Percentiles rank a stretch among this genome's conserved stretches.
Evolutionary conservation across 2,329 filamentous ascomycete species (phyloP).

Genomic region (Neoscytalidium dimidiatum): DNA sequence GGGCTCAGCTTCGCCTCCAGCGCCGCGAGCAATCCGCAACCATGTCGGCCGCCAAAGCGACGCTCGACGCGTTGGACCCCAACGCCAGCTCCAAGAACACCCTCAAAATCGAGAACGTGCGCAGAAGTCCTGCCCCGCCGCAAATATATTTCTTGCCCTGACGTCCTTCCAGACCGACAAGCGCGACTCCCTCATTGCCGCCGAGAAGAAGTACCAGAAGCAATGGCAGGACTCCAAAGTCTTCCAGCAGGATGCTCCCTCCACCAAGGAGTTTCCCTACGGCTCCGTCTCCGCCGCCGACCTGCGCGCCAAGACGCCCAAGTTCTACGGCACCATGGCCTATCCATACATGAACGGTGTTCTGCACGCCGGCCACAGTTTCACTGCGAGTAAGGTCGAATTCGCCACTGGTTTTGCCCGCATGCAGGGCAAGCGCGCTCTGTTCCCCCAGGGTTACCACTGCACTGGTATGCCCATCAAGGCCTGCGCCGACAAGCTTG

Average conservation of each 20-base stretch:
- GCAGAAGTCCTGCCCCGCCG: conserved; percentile 23
- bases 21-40: conserved; percentile 25
- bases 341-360: conserved; percentile 55
- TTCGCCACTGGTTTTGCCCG: conserved; percentile 84
- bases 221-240: conserved; percentile 76
- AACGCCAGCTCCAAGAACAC: conserved; percentile 60
- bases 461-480: conserved; percentile 98
- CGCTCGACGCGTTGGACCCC: conserved; percentile 57
- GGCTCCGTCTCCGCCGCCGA: conserved; percentile 72
- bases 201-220: conserved; percentile 91
- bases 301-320: conserved; percentile 78
- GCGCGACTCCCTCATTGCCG: conserved; percentile 75
- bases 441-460: conserved; percentile 95
- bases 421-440: conserved; percentile 83
- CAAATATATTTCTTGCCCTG: conserved; percentile 14
- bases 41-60: conserved; percentile 53
- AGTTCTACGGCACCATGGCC: conserved; percentile 83
- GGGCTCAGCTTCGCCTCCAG: conserved; percentile 29
- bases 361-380: conserved; percentile 88
- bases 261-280: conserved; percentile 73
- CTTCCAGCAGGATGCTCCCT: conserved; percentile 86
- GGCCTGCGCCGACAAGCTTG: conserved; percentile 92
- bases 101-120: conserved; percentile 64
- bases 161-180: conserved; percentile 70
- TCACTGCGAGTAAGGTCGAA: conserved; percentile 90